Evolutionary conservation across 768 basidiomycete genomes (phyloP).

Genomic region (Scleroderma bovista): DNA sequence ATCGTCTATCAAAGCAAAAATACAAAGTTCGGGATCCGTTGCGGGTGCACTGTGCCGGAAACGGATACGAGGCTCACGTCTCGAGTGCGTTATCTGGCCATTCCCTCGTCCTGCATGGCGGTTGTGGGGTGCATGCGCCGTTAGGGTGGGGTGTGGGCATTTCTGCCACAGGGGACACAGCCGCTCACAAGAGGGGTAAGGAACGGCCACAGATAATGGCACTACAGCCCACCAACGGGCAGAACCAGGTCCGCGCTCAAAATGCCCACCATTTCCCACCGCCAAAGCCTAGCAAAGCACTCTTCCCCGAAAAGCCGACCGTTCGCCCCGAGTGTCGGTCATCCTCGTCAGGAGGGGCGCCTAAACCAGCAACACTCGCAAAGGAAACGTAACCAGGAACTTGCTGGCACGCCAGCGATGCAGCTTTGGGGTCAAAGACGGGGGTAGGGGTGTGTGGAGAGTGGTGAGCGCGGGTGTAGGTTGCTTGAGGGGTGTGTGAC

Average conservation of each 20-base stretch:
- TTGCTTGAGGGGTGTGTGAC: conserved; percentile 5
- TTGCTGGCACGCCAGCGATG: conserved; percentile 49
- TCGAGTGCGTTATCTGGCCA: too few relatives aligned
- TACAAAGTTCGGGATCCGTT: not conserved
- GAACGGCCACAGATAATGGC: too few relatives aligned
- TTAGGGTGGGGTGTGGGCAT: too few relatives aligned
- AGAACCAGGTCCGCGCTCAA: conserved; percentile 4
- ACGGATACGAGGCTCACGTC: too few relatives aligned
- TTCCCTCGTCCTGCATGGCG: too few relatives aligned
- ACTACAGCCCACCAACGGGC: not conserved
- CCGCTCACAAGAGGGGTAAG: too few relatives aligned
- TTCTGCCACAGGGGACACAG: not conserved
- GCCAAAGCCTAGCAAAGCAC: conserved; percentile 23
- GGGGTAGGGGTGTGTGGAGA: conserved; percentile 16
- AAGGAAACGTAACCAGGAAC: conserved; percentile 68
- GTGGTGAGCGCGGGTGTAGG: conserved; percentile 9
- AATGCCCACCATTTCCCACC: conserved; percentile 30
- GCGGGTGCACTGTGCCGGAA: too few relatives aligned
- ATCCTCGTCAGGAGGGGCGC: conserved; percentile 47
- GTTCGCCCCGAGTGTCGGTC: conserved; percentile 27
- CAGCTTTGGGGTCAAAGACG: conserved; percentile 59
- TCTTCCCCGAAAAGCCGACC: conserved; percentile 11
- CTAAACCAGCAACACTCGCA: conserved; percentile 60
- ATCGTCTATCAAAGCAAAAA: not conserved
- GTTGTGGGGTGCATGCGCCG: too few relatives aligned